Percentiles rank a stretch among this genome's conserved stretches.
phyloP scores from a whole-genome alignment of 2,329 filamentous ascomycete genomes.

The Aspergillus oerlinghausenensis region DNA sequence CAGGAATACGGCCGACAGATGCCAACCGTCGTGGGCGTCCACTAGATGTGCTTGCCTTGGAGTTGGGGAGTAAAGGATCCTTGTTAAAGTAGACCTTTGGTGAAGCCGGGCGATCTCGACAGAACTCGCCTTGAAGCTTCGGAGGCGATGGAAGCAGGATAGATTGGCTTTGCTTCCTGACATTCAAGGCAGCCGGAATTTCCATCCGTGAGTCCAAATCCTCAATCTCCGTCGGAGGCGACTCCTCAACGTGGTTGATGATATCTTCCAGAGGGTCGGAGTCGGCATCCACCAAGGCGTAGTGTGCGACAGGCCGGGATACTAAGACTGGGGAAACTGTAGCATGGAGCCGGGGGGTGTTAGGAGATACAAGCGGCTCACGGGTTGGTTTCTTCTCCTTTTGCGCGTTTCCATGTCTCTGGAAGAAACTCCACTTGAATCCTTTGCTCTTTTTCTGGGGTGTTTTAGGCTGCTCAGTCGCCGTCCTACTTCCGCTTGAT shows the following conservation, averaged over 20 bases:
- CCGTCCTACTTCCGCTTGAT: neutral
- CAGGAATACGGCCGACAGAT: conserved; percentile 81
- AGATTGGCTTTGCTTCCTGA: conserved; percentile 33
- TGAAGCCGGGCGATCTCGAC: conserved; percentile 26
- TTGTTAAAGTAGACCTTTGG: conserved; percentile 35
- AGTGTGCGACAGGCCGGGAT: conserved; percentile 51
- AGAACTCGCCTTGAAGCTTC: conserved; percentile 29
- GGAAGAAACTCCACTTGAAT: conserved; percentile 55
- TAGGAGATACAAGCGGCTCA: conserved; percentile 15
- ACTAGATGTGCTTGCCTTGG: conserved; percentile 17
- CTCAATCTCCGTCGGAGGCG: conserved; percentile 37
- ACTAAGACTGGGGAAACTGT: conserved; percentile 34
- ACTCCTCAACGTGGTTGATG: conserved; percentile 34
- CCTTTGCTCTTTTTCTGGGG: conserved; percentile 34
- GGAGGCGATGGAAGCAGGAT: conserved; percentile 42
- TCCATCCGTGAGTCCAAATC: conserved; percentile 16
- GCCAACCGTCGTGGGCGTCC: conserved; percentile 62
- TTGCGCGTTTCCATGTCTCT: conserved; percentile 34
- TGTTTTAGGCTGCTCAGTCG: conserved; percentile 13
- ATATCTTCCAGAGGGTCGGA: conserved; percentile 39
- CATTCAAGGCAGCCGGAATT: conserved; percentile 24
- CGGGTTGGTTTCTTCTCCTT: conserved; percentile 13
- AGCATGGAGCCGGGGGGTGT: conserved; percentile 35
- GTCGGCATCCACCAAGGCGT: conserved; percentile 51
- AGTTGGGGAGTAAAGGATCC: conserved; percentile 14